Conservation (phyloP, 306 rosid genomes). For the Notholithocarpus densiflorus region DNA sequence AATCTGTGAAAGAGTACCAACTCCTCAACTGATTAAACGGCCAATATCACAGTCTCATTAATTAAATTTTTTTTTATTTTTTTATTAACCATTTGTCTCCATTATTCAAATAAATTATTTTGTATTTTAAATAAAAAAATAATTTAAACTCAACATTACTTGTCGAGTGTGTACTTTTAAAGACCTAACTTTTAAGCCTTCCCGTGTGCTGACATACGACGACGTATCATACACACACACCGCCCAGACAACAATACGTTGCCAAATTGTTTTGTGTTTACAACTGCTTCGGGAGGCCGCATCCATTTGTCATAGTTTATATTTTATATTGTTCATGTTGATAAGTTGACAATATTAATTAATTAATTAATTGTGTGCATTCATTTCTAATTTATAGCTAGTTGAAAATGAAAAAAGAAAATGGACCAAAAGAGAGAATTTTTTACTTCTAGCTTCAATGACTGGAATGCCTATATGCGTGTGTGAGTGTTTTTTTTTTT, state of each 20-base stretch:
- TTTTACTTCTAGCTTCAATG: no score
- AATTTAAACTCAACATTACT: background rate
- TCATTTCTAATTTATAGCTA: no score
- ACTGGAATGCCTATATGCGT: no score
- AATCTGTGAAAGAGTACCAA: conserved; percentile 20
- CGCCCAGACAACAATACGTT: background rate
- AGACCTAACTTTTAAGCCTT: background rate
- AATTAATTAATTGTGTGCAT: no score
- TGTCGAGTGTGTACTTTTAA: no score
- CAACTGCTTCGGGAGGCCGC: conserved; percentile 32
- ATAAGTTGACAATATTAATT: background rate
- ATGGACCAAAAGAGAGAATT: no score
- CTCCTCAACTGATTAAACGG: conserved; percentile 27
- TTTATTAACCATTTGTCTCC: background rate
- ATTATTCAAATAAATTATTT: background rate
- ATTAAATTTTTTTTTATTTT: background rate
- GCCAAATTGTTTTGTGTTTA: background rate
- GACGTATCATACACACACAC: background rate
- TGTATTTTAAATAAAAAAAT: background rate
- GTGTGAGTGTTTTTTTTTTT: no score
- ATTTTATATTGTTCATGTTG: background rate
- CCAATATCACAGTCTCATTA: conserved; percentile 1
- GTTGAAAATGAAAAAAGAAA: no score
- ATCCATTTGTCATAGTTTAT: background rate
- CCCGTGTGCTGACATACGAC: background rate